phyloP scores from a whole-genome alignment of 75 land plant species.

The Larix kaempferi region DNA sequence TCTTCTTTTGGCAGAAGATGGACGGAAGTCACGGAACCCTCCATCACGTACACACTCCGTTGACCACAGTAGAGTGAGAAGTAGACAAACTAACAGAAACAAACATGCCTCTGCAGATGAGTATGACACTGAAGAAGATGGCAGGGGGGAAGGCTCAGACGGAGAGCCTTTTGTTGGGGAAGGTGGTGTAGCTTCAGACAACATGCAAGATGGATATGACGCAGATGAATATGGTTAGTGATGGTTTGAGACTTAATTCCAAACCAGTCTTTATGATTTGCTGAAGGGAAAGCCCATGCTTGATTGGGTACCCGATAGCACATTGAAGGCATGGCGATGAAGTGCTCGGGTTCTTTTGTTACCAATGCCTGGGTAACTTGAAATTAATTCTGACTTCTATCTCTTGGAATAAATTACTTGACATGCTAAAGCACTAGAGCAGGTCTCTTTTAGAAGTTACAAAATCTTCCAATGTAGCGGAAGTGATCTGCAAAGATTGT shows the following conservation, averaged over 20 bases:
- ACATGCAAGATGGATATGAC: conserved; percentile 38
- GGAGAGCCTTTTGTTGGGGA: conserved; percentile 32
- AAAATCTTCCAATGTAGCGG: neutral
- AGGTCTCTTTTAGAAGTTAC: neutral
- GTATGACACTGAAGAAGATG: conserved; percentile 40
- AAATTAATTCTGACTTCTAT: neutral
- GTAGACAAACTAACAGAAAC: conserved; percentile 30
- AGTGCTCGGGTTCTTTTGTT: neutral
- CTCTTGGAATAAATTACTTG: too few species aligned
- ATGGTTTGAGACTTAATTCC: neutral
- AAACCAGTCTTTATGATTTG: neutral
- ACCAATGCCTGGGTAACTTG: neutral
- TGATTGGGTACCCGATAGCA: neutral
- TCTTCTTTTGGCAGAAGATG: conserved; percentile 23
- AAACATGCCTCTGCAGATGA: conserved; percentile 30
- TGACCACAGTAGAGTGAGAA: conserved; percentile 28
- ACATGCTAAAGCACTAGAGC: neutral
- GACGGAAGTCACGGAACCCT: conserved; percentile 16
- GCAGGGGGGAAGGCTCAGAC: conserved; percentile 43
- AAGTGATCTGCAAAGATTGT: neutral
- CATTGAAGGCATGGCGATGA: neutral
- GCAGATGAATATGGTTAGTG: conserved; percentile 27
- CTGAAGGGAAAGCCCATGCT: neutral
- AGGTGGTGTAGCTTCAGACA: conserved; percentile 37
- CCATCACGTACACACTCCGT: conserved; percentile 35